Conservation (phyloP, 371 early-diverging fungal genomes). For the Umbelopsis sp. region DNA sequence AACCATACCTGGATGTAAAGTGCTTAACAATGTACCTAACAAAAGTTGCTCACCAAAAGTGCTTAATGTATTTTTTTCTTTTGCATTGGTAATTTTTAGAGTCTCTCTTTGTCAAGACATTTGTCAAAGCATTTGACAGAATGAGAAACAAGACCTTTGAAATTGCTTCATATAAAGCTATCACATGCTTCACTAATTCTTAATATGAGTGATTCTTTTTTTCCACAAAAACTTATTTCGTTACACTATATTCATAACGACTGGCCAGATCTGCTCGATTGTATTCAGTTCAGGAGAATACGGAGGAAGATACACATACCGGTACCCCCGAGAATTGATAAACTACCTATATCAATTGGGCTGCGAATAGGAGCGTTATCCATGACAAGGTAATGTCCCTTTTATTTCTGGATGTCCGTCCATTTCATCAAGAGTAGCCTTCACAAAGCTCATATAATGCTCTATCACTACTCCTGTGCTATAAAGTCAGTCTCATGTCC, state of each 20-base stretch:
- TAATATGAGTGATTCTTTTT: neutral
- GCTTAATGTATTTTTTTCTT: neutral
- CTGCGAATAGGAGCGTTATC: slow-evolving; percentile 33
- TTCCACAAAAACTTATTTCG: neutral
- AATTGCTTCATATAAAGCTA: neutral
- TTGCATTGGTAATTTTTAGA: neutral
- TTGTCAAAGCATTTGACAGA: neutral
- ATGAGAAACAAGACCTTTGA: neutral
- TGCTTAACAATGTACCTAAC: too few species aligned
- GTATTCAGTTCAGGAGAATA: slow-evolving; percentile 1
- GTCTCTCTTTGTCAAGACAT: neutral
- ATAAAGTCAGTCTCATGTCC: neutral
- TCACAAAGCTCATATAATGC: slow-evolving; percentile 22
- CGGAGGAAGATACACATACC: neutral
- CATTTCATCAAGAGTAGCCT: slow-evolving; percentile 29
- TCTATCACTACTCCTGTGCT: slow-evolving; percentile 24
- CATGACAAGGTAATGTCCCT: slow-evolving; percentile 33
- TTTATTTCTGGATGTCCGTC: slow-evolving; percentile 36
- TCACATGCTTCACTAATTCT: neutral
- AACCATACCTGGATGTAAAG: too few species aligned
- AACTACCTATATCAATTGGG: slow-evolving; percentile 29
- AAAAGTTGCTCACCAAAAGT: too few species aligned
- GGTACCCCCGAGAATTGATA: slow-evolving; percentile 28
- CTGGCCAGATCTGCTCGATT: neutral
- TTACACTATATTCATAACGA: neutral